Evolutionary conservation across 805 yeast species (phyloP), one percentile per base, ranked within the genome.

Genomic region (Kodamaea leandrae): DNA sequence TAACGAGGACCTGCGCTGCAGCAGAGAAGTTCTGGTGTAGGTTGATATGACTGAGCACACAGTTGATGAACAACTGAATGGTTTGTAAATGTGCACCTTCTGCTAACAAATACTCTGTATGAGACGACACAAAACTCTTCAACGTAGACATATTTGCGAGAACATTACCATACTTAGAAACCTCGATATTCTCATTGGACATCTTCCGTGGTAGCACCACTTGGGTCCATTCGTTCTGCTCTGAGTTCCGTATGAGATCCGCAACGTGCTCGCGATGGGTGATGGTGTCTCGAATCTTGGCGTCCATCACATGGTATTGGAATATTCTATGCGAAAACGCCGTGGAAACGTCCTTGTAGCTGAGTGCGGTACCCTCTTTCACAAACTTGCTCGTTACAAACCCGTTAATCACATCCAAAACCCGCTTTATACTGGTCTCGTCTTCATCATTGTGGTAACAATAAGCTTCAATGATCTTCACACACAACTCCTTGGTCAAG

Each of bases 21-120:
- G 65, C 72, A 2, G 67, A 50, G 34, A 60, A 59, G 46, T 68
- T 68, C 39, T 65, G 70, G 48, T 59, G 56, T 14, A 58, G 37
- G 23, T 52, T 53, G 16, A 67, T 45, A 47, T 68, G 72, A 44
- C 63, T 58, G 25, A 70, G 48, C 2, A 67, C 19, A 41, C 73
- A 66, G 42, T 66, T 66, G 20, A 68, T 41, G 41, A 69, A 66
- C 2, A 58, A 34, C 3, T 39, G 48, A 10, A 57, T 45, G 10
- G 65, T 55, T 2, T 50, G 32, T 1, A 21, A 8, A 12, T 41
- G 41, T 2, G 35, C 18, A 38, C 32, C 6, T 6, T 18, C 23
- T 6, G 20, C 27, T 3, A 13, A 5, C 12, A 57, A 36, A 42
- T 63, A 62, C 12, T 45, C 32, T 7, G 62, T 37, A 45, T 64